Base-by-base conservation (phyloP, 1,284 basidiomycete genomes). In the Puccinia coronata region DNA sequence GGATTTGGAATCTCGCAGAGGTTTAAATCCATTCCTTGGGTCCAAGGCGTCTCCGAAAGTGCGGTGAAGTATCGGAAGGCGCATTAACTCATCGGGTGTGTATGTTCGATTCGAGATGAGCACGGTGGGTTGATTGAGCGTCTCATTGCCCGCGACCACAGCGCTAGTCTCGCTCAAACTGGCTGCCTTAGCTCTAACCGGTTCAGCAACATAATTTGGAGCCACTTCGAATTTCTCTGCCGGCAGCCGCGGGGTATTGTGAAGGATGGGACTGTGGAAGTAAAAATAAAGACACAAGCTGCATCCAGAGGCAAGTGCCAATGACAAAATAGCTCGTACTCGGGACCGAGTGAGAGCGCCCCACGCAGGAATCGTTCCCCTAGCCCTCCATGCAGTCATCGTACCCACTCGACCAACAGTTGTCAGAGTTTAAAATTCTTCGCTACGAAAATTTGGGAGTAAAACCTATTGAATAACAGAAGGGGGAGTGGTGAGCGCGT, bases 21-120 rank as follows among this genome's bases (percentile, higher is more conserved):
- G 55, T 59, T 59, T 39, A 18, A 74, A 74, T 25, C 55, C 55
- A 47, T 59, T 74, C 1, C 39, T 8, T 6, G 53, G 72, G 16
- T 74, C 72, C 11, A 74, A 59, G 28, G 72, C 25, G 43, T 74
- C 53, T 1, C 31, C 28, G 25, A 61, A 74, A 43, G 72, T 74
- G 53, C 28, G 34, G 34, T 74, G 72, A 6, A 74, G 72, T 31
- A 74, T 55, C 2, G 72, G 72, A 36, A 74, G 53, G 34, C 23
- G 12, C 72, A 74, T 74, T 18, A 67, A 23, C 20, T 67, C 39
- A 20, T 67, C 63, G 9, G 20, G 23, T 0, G 39, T 43, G 41
- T 67, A 67, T 1, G 61, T 65, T 16, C 31, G 34, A 28, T 41
- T 65, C 36, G n/a, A 25, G 34, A 41, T 39, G 18, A 20, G 36